A percentile compares a stretch with the other conserved stretches of the same genome.
These are phyloP conservation scores for Mortierella sp. DNA, from an alignment of 371 early-diverging fungal species.

Conservation along the genomic window DNA sequence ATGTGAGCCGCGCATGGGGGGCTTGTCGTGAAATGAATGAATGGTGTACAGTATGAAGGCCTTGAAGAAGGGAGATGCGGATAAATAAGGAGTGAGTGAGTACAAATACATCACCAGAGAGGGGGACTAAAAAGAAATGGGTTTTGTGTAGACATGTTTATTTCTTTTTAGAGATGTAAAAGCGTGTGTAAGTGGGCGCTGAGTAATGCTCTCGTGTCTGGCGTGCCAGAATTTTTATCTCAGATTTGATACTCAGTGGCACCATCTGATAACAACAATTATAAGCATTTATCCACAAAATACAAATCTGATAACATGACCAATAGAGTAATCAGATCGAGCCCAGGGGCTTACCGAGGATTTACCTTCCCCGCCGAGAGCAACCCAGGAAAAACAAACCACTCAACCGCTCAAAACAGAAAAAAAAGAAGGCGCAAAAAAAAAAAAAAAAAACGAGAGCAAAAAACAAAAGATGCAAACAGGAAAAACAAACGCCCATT, in stretches of 20 bases:
- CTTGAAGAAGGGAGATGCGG: neutral
- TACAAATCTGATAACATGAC: neutral
- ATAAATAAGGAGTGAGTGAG: neutral
- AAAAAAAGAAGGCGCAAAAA: neutral
- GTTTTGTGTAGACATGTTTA: neutral
- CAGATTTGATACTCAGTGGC: neutral
- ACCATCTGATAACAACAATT: neutral
- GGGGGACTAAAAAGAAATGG: too few relatives aligned
- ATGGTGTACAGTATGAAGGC: too few relatives aligned
- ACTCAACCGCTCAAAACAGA: too few relatives aligned
- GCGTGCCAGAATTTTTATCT: neutral
- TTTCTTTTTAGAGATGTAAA: neutral
- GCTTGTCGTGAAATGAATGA: too few relatives aligned
- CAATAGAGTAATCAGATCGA: conserved; percentile 3
- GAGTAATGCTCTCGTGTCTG: neutral
- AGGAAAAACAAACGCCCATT: conserved; percentile 26
- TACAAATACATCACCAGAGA: neutral
- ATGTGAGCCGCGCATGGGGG: neutral
- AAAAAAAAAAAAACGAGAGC: neutral
- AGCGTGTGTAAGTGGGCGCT: neutral
- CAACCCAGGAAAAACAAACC: neutral
- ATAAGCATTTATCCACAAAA: too few relatives aligned
- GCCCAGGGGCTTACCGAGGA: neutral
- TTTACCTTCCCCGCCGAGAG: neutral
- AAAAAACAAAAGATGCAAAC: neutral